phyloP scores from a whole-genome alignment of 306 rosid species.

The Gastrolobium villosum region DNA sequence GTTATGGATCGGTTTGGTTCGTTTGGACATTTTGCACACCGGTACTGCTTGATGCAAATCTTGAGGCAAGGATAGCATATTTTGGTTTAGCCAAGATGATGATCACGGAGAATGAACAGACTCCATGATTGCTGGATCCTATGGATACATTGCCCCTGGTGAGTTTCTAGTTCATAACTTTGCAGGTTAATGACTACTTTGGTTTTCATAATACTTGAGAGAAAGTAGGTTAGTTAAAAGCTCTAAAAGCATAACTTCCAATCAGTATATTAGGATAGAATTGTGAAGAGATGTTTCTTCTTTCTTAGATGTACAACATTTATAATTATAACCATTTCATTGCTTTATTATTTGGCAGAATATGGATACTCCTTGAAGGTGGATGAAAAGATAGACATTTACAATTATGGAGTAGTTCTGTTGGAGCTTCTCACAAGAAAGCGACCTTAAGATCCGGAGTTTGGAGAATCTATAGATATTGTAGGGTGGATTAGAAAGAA shows the following conservation, averaged over 20 bases:
- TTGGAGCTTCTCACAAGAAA: conserved; percentile 80
- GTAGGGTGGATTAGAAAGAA: conserved; percentile 75
- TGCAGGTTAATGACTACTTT: not conserved
- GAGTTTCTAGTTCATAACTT: conserved; percentile 32
- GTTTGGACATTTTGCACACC: no score
- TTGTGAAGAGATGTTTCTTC: not conserved
- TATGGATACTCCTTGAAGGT: conserved; percentile 82
- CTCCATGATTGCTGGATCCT: conserved; percentile 83
- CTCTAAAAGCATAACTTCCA: not conserved
- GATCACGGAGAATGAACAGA: conserved; percentile 75
- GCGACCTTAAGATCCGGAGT: conserved; percentile 69
- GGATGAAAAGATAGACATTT: conserved; percentile 78
- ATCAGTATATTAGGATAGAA: not conserved
- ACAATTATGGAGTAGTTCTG: conserved; percentile 82
- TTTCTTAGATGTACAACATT: not conserved
- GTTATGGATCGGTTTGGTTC: no score
- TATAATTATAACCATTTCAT: not conserved
- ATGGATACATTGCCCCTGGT: conserved; percentile 90
- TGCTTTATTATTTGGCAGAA: conserved; percentile 52
- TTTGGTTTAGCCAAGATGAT: conserved; percentile 86
- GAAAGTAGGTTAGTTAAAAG: not conserved
- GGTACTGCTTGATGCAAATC: conserved; percentile 87
- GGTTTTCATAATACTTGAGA: not conserved
- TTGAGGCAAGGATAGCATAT: conserved; percentile 91
- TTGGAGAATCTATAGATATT: conserved; percentile 72